Conservation (phyloP, 139 green algal species). For the Volvox reticuliferus region DNA sequence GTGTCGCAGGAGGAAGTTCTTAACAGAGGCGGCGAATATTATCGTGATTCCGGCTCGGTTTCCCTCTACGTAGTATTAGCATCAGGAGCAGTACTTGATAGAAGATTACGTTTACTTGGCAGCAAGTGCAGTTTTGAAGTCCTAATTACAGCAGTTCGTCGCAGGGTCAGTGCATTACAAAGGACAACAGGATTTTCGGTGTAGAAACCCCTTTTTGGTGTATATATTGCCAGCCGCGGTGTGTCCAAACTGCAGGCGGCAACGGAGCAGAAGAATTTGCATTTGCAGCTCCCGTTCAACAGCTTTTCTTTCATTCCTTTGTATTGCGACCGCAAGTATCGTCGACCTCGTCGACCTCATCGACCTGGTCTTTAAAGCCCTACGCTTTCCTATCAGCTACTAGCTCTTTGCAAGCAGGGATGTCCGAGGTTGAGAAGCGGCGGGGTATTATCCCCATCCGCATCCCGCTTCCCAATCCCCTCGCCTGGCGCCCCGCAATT, state of each 20-base stretch:
- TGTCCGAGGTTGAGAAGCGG: slow-evolving; percentile 42
- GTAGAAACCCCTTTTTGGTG: neutral
- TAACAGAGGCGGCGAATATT: neutral
- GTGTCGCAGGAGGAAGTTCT: too few relatives aligned
- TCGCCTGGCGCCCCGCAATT: neutral
- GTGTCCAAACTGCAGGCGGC: slow-evolving; percentile 4
- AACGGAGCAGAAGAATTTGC: slow-evolving; percentile 26
- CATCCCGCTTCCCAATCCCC: slow-evolving; percentile 30
- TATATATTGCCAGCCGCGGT: slow-evolving; percentile 26
- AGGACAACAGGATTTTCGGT: neutral
- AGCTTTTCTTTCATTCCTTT: neutral
- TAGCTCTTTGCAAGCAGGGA: neutral
- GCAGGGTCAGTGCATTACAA: neutral
- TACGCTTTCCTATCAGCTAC: too few relatives aligned
- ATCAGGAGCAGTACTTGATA: neutral
- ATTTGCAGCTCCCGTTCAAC: neutral
- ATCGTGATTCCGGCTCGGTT: neutral
- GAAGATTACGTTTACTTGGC: neutral
- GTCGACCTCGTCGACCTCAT: neutral
- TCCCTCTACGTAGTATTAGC: neutral
- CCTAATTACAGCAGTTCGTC: neutral
- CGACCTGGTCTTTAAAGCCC: neutral
- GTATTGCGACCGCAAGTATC: neutral
- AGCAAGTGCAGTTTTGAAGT: slow-evolving; percentile 17
- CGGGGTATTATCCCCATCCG: slow-evolving; percentile 46